These are phyloP conservation scores for Kazachstania viticola DNA, from an alignment of 805 yeast species.

Conservation along the genomic window DNA sequence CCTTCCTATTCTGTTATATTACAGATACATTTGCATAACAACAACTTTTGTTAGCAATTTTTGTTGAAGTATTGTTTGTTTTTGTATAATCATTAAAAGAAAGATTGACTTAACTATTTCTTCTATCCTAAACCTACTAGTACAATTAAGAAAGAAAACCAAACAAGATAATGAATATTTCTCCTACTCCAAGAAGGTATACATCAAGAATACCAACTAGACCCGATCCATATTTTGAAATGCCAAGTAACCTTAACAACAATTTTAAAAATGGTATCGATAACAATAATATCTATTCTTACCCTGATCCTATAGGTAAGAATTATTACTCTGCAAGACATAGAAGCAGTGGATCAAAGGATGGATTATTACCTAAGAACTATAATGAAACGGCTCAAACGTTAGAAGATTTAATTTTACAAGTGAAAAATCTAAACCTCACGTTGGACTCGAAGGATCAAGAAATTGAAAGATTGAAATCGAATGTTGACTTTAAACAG, in stretches of 20 bases:
- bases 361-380: constrained; percentile 24
- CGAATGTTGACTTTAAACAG: constrained; percentile 1
- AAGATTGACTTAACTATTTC: too few species aligned
- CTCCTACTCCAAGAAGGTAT: constrained; percentile 25
- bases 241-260: too few species aligned
- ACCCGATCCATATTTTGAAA: neutral
- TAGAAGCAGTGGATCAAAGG: constrained; percentile 4
- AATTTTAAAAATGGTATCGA: too few species aligned
- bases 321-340: neutral
- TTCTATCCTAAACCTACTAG: too few species aligned
- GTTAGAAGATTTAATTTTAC: constrained; percentile 29
- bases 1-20: too few species aligned
- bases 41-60: too few species aligned
- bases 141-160: too few species aligned
- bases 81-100: too few species aligned
- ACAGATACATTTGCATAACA: too few species aligned
- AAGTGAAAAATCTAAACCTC: constrained; percentile 27
- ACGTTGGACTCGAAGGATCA: constrained; percentile 22
- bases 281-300: constrained; percentile 1
- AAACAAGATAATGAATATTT: constrained; percentile 21
- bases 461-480: constrained; percentile 4
- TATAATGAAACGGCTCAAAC: constrained; percentile 27
- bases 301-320: constrained; percentile 2
- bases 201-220: constrained; percentile 2
- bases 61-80: too few species aligned